Evolutionary conservation across 1,284 basidiomycete genomes (phyloP).

Genomic region (Prillingera fragicola): DNA sequence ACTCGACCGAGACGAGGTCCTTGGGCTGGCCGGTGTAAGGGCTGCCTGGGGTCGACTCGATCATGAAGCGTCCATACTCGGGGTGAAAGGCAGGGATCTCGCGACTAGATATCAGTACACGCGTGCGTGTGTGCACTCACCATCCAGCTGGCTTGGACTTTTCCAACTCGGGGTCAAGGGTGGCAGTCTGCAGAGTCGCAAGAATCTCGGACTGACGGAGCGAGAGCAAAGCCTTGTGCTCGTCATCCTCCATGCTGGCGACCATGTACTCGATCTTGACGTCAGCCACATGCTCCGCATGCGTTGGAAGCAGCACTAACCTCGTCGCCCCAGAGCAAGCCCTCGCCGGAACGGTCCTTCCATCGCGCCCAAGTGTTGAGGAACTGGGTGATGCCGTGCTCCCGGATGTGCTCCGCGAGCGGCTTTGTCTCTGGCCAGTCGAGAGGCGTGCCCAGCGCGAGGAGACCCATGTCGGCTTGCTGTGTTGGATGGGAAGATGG

Average conservation of each 20-base stretch:
- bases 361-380: constrained; percentile 84
- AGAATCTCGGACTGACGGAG: constrained; percentile 92
- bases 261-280: constrained; percentile 93
- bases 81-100: constrained; percentile 92
- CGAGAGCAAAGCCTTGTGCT: constrained; percentile 74
- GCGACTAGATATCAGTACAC: constrained; percentile 54
- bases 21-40: constrained; percentile 83
- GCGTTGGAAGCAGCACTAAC: constrained; percentile 49
- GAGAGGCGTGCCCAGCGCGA: constrained; percentile 90
- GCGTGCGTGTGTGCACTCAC: constrained; percentile 21
- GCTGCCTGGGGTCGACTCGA: constrained; percentile 92
- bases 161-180: constrained; percentile 59
- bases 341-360: constrained; percentile 87
- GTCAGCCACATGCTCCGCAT: constrained; percentile 1
- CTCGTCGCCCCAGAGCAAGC: constrained; percentile 98
- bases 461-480: constrained; percentile 68
- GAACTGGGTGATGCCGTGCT: constrained; percentile 93
- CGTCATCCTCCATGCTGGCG: constrained; percentile 67
- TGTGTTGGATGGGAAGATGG: not conserved
- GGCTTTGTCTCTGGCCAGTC: constrained; percentile 85
- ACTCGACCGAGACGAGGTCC: constrained; percentile 83
- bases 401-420: constrained; percentile 82
- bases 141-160: constrained; percentile 47
- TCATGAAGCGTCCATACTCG: constrained; percentile 97
- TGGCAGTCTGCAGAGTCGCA: constrained; percentile 66